A percentile compares a stretch with the other conserved stretches of the same genome.
phyloP scores from a whole-genome alignment of 441 rosid genomes.

The Corymbia citriodora region DNA sequence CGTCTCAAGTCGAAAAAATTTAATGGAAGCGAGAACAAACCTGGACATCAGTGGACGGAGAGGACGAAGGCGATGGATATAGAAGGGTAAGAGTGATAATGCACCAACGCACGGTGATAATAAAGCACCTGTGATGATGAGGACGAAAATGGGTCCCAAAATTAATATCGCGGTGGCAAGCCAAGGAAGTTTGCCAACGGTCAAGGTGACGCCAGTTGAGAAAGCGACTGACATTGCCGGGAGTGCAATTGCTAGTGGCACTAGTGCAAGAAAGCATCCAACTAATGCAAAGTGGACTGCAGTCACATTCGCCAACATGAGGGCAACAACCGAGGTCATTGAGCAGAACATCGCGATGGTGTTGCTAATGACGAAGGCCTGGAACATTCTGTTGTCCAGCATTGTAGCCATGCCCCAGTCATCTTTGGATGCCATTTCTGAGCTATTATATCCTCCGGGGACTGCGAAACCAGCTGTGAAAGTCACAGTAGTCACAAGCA shows the following conservation, averaged over 20 bases:
- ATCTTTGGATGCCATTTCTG: neutral
- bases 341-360: neutral
- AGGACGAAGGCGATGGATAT: neutral
- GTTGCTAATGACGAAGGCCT: neutral
- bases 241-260: neutral
- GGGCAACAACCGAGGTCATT: neutral
- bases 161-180: neutral
- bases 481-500: neutral
- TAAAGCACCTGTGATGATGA: neutral
- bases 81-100: neutral
- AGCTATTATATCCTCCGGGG: neutral
- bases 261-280: accelerated
- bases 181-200: neutral
- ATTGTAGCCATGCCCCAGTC: neutral
- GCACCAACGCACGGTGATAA: accelerated
- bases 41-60: neutral
- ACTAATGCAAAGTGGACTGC: accelerated
- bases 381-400: neutral
- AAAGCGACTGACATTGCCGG: neutral
- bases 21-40: accelerated
- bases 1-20: neutral
- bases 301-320: accelerated
- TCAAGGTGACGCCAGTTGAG: neutral
- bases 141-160: neutral
- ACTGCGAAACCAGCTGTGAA: neutral